Evolutionary conservation across 768 basidiomycete genomes (phyloP), one percentile per base, ranked within the genome.

Genomic region (Tulasnella sp.): DNA sequence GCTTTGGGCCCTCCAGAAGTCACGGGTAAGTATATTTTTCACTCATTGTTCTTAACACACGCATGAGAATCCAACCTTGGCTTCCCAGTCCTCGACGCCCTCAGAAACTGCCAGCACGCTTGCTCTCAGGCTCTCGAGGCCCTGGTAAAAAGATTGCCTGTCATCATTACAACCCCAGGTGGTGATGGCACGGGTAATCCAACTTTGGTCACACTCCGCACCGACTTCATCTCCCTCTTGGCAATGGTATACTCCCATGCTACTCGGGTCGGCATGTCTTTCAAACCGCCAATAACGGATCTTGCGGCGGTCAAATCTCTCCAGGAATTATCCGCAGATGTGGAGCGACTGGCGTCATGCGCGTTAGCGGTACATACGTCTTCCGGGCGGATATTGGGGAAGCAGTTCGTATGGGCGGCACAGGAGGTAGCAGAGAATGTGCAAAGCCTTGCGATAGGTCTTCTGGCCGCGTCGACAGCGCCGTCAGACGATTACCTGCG

Each of bases 281-380:
- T 64, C 50, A 64, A 64, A 24, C 63, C 63, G 13, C 63, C 63
- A 5, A 15, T 52, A 29, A 58, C 63, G 3, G n/a, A 27, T 7
- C 32, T 48, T 8, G 63, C 55, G 13, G 61, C 51, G n/a, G 42
- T 52, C 30, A 61, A 61, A 32, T 42, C 50, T 11, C 43, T 64
- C 11, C 13, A 29, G 24, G 63, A 58, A 44, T n/a, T 58, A 7
- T 38, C 34, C 44, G 27, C 34, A 17, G 63, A 64, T 26, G n/a
- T 62, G 27, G 44, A 43, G 1, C 51, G 53, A 15, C 53, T 64
- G 29, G 47, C 56, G 19, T 41, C 44, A 15, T 64, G 63, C 32
- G 44, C 59, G 27, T 30, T 49, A 1, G 26, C 34, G 2, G 45
- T 64, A 26, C 32, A 41, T 8, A 44, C 26, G 17, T 32, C 50